A percentile compares a stretch with the other conserved stretches of the same genome.
Conservation (phyloP, 2,329 filamentous ascomycete species). For the Penicillium sp. region DNA sequence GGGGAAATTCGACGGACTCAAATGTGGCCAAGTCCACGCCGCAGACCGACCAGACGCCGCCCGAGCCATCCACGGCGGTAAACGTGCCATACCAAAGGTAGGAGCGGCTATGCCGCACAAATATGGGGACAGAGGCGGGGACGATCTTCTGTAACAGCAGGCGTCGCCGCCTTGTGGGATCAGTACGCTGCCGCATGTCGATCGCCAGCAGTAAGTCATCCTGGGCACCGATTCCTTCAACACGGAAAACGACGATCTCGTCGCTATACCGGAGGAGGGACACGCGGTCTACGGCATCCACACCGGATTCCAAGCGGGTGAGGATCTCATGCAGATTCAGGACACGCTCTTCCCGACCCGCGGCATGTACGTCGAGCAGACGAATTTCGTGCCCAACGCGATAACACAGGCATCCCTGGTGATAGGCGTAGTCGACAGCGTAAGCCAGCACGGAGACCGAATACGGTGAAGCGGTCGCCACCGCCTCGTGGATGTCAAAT, state of each 20-base stretch:
- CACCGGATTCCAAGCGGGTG: conserved; percentile 28
- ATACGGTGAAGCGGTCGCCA: conserved; percentile 62
- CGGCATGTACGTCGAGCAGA: conserved; percentile 57
- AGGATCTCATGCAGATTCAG: conserved; percentile 53
- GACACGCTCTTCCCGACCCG: conserved; percentile 52
- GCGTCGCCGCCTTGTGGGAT: conserved; percentile 25
- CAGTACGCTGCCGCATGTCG: conserved; percentile 34
- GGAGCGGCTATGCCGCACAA: conserved; percentile 62
- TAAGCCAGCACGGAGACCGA: conserved; percentile 58
- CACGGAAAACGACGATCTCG: conserved; percentile 58
- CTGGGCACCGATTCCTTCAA: conserved; percentile 44
- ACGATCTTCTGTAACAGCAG: conserved; percentile 47
- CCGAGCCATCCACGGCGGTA: conserved; percentile 52
- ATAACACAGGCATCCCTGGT: conserved; percentile 64
- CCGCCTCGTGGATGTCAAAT: conserved; percentile 59
- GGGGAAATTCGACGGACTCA: conserved; percentile 35
- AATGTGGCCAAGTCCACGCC: conserved; percentile 49
- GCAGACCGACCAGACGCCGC: conserved; percentile 61
- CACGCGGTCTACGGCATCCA: conserved; percentile 46
- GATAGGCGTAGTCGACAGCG: conserved; percentile 61
- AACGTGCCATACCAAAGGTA: conserved; percentile 67
- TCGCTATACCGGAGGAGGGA: conserved; percentile 57
- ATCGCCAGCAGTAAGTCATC: conserved; percentile 56
- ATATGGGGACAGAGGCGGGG: conserved; percentile 55
- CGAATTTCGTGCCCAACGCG: conserved; percentile 54